Percentiles rank a stretch among this genome's conserved stretches.
phyloP scores from a whole-genome alignment of 2,329 filamentous ascomycete species.

The Ceratocystis variospora region DNA sequence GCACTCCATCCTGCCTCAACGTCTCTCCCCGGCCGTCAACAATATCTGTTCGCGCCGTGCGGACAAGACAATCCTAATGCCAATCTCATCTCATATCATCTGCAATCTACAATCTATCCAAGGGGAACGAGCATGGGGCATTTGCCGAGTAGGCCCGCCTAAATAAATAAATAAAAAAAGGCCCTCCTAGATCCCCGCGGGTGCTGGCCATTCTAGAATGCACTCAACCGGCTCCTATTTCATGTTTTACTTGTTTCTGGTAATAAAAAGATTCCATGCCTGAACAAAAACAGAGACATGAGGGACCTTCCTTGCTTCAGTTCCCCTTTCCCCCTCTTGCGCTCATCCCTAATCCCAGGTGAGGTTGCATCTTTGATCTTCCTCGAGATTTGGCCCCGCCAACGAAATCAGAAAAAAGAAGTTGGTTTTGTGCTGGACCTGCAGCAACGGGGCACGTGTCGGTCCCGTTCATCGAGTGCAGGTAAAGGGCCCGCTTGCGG shows the following conservation, averaged over 20 bases:
- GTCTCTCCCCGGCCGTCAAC: too few species aligned
- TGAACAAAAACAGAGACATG: not conserved
- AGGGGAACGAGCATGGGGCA: not conserved
- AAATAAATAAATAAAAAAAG: too few species aligned
- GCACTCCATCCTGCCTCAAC: too few species aligned
- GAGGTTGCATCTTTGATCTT: not conserved
- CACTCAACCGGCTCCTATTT: not conserved
- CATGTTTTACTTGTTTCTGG: not conserved
- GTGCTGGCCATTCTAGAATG: not conserved
- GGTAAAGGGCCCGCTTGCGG: too few species aligned
- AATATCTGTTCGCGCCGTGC: too few species aligned
- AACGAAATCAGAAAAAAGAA: not conserved
- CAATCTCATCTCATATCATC: not conserved
- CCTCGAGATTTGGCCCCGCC: not conserved
- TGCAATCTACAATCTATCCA: not conserved
- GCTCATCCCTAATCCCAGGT: not conserved
- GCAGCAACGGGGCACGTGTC: not conserved
- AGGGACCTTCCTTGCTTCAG: not conserved
- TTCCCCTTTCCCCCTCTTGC: too few species aligned
- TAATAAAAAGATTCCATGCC: not conserved
- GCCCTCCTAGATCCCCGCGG: too few species aligned
- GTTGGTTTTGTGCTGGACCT: not conserved
- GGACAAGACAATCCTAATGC: not conserved
- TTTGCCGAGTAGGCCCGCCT: not conserved
- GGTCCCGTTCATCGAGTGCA: not conserved